Base-by-base conservation (phyloP, 1,139 yeast species). In the Candida sanyaensis region DNA sequence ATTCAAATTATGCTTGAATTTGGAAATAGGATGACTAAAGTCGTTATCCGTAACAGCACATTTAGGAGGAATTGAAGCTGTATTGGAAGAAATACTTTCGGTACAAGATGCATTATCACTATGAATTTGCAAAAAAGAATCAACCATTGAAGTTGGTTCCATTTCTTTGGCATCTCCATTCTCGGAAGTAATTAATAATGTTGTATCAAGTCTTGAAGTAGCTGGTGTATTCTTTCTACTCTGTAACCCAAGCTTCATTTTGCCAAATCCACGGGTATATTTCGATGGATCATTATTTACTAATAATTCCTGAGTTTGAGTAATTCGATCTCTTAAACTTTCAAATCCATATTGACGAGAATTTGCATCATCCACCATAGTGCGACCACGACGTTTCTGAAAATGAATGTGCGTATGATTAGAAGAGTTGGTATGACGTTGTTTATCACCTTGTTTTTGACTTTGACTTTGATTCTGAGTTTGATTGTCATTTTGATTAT, bases 201-300 rank as follows among this genome's bases (percentile, higher is more conserved):
- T 31, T 8, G 41, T 42, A 17, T 34, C 33, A n/a, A 27, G 24
- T 13, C 38, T 44, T 33, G 38, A 44, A 33, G 37, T 40, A 17
- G 6, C 27, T 11, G 34, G 6, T 11, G 48, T 9, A 26, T 44
- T 51, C 34, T 50, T 50, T 28, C 49, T 50, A 34, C 62, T 62
- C 50, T 64, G 75, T 28, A 73, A 56, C 0, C 78, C 75, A 17
- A 71, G 55, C 47, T 67, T 71, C 69, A 73, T 65, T 50, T 63
- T 60, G 39, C 67, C 68, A 30, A 73, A 62, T 1, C 78, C 75
- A 37, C 71, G 63, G 2, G 75, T 62, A 46, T 66, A 66, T 46
- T 61, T 55, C 1, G 73, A 64, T 13, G 59, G 50, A 34, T 71
- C 75, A 33, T 54, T 56, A 27, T 24, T 38, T 4, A 46, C 27